Conservation (phyloP, 352 stramenopile species). For the Peronospora tabacina region DNA sequence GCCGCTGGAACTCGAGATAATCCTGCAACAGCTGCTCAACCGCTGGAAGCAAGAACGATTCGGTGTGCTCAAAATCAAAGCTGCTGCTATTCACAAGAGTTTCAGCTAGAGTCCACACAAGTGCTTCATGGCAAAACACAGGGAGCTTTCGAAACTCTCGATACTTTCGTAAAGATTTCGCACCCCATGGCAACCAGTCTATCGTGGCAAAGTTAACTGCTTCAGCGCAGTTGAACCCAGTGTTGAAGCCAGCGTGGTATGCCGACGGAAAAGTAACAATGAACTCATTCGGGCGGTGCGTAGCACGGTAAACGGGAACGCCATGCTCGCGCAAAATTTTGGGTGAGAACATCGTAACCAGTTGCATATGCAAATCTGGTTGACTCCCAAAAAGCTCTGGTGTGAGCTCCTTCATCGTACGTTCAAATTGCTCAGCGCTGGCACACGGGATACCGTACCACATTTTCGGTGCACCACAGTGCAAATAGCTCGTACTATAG, state of each 20-base stretch:
- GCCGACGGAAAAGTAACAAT: constrained; percentile 97
- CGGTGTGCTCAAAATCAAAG: constrained; percentile 44
- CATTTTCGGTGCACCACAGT: constrained; percentile 95
- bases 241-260: constrained; percentile 97
- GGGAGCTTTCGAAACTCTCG: constrained; percentile 70
- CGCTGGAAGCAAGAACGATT: constrained; percentile 51
- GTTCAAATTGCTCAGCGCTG: constrained; percentile 88
- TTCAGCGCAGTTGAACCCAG: constrained; percentile 92
- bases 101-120: constrained; percentile 70
- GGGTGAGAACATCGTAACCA: constrained; percentile 84
- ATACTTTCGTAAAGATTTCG: constrained; percentile 67
- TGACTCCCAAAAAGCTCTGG: constrained; percentile 92
- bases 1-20: constrained; percentile 42
- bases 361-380: constrained; percentile 92
- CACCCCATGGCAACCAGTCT: constrained; percentile 83
- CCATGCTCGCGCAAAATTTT: constrained; percentile 64
- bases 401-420: constrained; percentile 86
- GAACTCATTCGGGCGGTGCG: constrained; percentile 95
- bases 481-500: constrained; percentile 98
- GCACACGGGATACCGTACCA: constrained; percentile 95
- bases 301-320: constrained; percentile 91
- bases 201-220: constrained; percentile 88
- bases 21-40: constrained; percentile 55
- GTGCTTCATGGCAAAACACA: constrained; percentile 82
- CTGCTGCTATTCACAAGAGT: constrained; percentile 46